Evolutionary conservation across 148 eudicot genomes (phyloP), one percentile per base, ranked within the genome.

Genomic region (Nepenthes mirabilis): DNA sequence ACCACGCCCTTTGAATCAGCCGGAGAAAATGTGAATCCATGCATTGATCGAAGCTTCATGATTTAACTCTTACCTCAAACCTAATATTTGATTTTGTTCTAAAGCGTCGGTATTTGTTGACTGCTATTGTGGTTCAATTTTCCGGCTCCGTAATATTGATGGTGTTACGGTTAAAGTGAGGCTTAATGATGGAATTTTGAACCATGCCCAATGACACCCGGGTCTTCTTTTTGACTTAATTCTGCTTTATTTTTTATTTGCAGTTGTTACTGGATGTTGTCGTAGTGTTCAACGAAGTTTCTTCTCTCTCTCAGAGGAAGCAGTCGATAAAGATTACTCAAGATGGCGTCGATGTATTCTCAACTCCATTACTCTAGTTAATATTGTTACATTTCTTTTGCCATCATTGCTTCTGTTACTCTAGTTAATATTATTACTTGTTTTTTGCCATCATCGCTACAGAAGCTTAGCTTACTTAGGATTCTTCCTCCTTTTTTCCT

Each of bases 231-330:
- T 12, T 11, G 13, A 49, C 10, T 33, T 9, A 9, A 6, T 54
- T 2, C 7, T 55, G 58, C 58, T 55, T 36, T 53, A 53, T 53
- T 11, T 55, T 34, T 33, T 1, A 7, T 9, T 11, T 70, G 61
- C 95, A 93, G 99, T 78, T 93, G 61, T 75, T 93, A 58, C 81
- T 88, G 66, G 99, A 93, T 56, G 86, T 85, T 53, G 95, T 81
- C 51, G 47, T 64, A 6, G 73, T 86, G 49, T 93, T 74, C 77
- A 89, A 84, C 58, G 70, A 70, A 64, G 84, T 82, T 68, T 80
- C 81, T 68, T 74, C 85, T 35, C 60, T 86, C 60, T 77, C 99
- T 68, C 89, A 76, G 54, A 84, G 72, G 75, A 79, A 84, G 67
- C 99, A 93, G 53, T 77, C 89, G 9, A 74, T 89, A 23, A 89